Conservation (phyloP, 768 basidiomycete genomes). For the Calocybe gangraenosa region DNA sequence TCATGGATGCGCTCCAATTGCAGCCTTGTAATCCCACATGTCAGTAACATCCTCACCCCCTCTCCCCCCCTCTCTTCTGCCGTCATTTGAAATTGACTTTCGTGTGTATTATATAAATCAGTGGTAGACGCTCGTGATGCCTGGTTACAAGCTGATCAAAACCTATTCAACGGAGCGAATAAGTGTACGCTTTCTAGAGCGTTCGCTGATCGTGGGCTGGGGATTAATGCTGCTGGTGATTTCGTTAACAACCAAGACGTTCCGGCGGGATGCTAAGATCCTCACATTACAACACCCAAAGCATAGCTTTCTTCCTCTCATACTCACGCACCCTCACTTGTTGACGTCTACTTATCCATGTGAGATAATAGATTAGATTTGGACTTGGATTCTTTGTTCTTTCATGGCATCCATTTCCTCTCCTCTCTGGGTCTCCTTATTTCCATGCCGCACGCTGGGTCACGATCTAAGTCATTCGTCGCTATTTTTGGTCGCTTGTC, state of each 20-base stretch:
- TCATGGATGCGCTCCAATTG: constrained; percentile 46
- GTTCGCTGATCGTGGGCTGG: constrained; percentile 50
- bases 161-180: constrained; percentile 41
- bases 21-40: constrained; percentile 50
- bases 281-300: neutral
- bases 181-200: constrained; percentile 40
- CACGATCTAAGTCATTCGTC: too few relatives aligned
- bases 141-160: constrained; percentile 48
- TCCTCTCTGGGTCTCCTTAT: too few relatives aligned
- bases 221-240: constrained; percentile 24
- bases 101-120: constrained; percentile 11
- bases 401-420: too few relatives aligned
- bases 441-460: too few relatives aligned
- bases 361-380: too few relatives aligned
- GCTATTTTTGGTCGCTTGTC: too few relatives aligned
- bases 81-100: neutral
- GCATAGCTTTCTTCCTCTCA: too few relatives aligned
- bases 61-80: neutral
- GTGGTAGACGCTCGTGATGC: constrained; percentile 45
- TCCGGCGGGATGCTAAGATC: constrained; percentile 23
- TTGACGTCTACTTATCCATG: too few relatives aligned
- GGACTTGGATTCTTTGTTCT: too few relatives aligned
- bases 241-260: constrained; percentile 26
- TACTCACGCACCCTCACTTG: too few relatives aligned
- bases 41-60: constrained; percentile 25